These are phyloP conservation scores for Hansenula lynferdii DNA, from an alignment of 1,139 yeast species.

Conservation along the genomic window DNA sequence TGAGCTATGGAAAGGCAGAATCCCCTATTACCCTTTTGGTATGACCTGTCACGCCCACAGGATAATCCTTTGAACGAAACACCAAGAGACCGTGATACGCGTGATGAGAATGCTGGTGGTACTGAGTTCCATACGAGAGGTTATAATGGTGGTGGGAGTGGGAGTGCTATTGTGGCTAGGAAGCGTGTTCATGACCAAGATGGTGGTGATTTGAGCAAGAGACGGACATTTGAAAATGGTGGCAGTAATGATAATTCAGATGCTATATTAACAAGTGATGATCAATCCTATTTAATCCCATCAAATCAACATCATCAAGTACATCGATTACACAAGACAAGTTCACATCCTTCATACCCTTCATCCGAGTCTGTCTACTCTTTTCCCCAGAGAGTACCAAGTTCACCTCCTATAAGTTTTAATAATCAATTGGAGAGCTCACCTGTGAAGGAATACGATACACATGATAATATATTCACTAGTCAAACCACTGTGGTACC, in stretches of 20 bases:
- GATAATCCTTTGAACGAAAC: constrained; percentile 24
- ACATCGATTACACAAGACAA: constrained; percentile 6
- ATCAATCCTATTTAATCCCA: no score
- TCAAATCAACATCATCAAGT: no score
- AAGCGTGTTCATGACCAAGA: constrained; percentile 22
- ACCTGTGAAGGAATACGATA: constrained; percentile 5
- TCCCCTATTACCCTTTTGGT: constrained; percentile 27
- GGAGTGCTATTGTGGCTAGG: constrained; percentile 11
- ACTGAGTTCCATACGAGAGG: constrained; percentile 26
- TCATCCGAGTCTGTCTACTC: constrained; percentile 19
- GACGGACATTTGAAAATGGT: constrained; percentile 11
- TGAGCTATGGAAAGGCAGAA: constrained; percentile 14
- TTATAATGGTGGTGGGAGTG: constrained; percentile 2
- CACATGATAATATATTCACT: constrained; percentile 3
- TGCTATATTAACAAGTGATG: constrained; percentile 17
- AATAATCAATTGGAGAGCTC: constrained; percentile 13
- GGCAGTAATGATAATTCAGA: constrained; percentile 15
- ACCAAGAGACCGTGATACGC: constrained; percentile 20
- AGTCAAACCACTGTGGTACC: constrained; percentile 21
- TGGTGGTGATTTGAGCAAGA: constrained; percentile 16
- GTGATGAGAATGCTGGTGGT: constrained; percentile 23
- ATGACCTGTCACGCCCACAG: constrained; percentile 23
- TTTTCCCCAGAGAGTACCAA: constrained; percentile 15
- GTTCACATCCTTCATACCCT: constrained; percentile 14
- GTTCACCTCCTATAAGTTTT: constrained; percentile 13